phyloP scores from a whole-genome alignment of 345 rosid genomes.

The Stellera chamaejasme region DNA sequence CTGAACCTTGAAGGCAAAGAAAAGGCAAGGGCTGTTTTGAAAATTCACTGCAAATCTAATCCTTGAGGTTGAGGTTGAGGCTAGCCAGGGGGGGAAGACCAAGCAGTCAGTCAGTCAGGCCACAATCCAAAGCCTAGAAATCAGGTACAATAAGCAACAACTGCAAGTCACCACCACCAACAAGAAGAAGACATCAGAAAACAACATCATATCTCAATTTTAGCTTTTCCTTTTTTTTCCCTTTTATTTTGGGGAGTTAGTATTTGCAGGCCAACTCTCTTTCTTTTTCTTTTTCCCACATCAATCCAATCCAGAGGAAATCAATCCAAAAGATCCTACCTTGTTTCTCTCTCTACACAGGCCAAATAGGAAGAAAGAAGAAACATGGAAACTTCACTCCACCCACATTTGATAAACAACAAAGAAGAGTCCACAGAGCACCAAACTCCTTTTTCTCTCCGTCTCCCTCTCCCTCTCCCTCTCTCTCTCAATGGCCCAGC shows the following conservation, averaged over 20 bases:
- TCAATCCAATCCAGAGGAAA: slow-evolving; percentile 5
- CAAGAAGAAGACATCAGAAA: slow-evolving; percentile 15
- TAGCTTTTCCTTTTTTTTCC: slow-evolving; percentile 10
- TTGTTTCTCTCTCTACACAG: slow-evolving; percentile 10
- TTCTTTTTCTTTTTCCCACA: neutral
- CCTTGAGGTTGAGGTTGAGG: neutral
- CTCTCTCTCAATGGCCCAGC: slow-evolving; percentile 41
- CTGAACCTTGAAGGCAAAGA: slow-evolving; percentile 8
- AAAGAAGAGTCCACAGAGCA: slow-evolving; percentile 25
- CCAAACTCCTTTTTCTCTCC: slow-evolving; percentile 10
- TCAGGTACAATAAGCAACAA: slow-evolving; percentile 13
- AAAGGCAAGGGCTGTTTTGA: slow-evolving; percentile 12
- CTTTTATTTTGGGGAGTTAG: too few species aligned
- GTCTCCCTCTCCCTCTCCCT: slow-evolving; percentile 21
- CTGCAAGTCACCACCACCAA: slow-evolving; percentile 13
- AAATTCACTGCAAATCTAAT: slow-evolving; percentile 1
- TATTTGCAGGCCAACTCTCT: neutral
- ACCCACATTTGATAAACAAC: slow-evolving; percentile 8
- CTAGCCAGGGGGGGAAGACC: slow-evolving; percentile 10
- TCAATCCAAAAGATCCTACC: neutral
- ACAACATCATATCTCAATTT: slow-evolving; percentile 27
- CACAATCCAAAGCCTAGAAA: slow-evolving; percentile 22
- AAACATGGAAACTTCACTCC: slow-evolving; percentile 22
- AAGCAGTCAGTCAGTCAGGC: too few species aligned
- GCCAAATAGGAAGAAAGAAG: slow-evolving; percentile 16